Conservation (phyloP, 441 rosid species). For the Gossypium aridum region DNA sequence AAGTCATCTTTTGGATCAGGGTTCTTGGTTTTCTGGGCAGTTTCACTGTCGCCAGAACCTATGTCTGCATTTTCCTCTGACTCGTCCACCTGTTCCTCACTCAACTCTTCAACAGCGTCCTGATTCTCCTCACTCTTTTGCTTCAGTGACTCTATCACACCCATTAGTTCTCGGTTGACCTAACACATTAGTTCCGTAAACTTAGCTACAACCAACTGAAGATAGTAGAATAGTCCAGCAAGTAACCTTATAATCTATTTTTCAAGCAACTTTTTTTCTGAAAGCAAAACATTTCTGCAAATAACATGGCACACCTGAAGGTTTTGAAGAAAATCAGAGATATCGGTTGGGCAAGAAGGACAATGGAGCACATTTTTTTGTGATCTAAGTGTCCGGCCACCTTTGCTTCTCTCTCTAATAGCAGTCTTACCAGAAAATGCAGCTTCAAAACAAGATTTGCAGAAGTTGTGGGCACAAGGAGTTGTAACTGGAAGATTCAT, state of each 20-base stretch:
- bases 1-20: background rate
- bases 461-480: constrained; percentile 63
- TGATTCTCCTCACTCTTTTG: constrained; percentile 20
- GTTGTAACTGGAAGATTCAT: constrained; percentile 51
- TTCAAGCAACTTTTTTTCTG: too few relatives aligned
- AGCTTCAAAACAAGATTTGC: constrained; percentile 50
- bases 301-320: constrained; percentile 31
- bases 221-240: too few relatives aligned
- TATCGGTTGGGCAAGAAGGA: constrained; percentile 45
- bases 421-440: constrained; percentile 41
- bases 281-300: background rate
- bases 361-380: constrained; percentile 46
- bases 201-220: too few relatives aligned
- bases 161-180: constrained; percentile 55
- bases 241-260: background rate
- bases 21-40: background rate
- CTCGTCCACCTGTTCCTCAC: constrained; percentile 13
- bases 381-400: constrained; percentile 39
- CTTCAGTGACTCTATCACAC: constrained; percentile 41
- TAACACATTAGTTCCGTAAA: too few relatives aligned
- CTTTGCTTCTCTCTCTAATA: constrained; percentile 36
- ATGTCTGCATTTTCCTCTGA: background rate
- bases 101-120: constrained; percentile 2
- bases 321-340: constrained; percentile 40
- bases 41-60: background rate